Percentiles rank a stretch among this genome's conserved stretches.
Evolutionary conservation across 495 filamentous ascomycete genomes (phyloP).

Genomic region (Oidiodendron maius): DNA sequence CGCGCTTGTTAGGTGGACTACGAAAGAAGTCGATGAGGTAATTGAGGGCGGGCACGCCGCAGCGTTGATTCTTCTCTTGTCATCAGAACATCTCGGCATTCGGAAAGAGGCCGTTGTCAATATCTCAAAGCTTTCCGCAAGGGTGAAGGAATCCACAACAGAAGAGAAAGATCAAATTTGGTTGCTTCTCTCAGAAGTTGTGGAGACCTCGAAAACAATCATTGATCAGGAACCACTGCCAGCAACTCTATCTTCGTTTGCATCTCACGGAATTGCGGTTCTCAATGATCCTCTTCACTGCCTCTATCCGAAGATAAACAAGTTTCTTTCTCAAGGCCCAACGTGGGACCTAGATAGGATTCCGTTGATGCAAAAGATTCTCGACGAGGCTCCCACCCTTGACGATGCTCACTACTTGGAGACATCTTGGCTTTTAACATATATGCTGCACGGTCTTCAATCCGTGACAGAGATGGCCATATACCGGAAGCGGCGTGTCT

Average conservation of each 20-base stretch:
- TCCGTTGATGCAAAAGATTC: constrained; percentile 68
- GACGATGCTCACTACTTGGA: constrained; percentile 74
- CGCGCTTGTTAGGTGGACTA: constrained; percentile 59
- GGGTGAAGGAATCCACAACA: constrained; percentile 64
- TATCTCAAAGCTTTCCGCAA: constrained; percentile 56
- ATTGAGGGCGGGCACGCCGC: constrained; percentile 65
- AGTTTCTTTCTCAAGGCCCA: constrained; percentile 71
- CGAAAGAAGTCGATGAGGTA: constrained; percentile 66
- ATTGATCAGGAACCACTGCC: constrained; percentile 58
- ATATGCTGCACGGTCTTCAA: constrained; percentile 60
- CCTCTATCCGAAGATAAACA: constrained; percentile 83
- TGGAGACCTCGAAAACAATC: constrained; percentile 58
- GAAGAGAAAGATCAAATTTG: constrained; percentile 70
- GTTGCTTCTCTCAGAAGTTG: constrained; percentile 69
- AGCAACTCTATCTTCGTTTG: constrained; percentile 67
- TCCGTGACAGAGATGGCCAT: constrained; percentile 62
- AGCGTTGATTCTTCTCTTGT: constrained; percentile 66
- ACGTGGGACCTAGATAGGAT: constrained; percentile 67
- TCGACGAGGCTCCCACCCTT: constrained; percentile 61
- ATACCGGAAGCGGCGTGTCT: constrained; percentile 73
- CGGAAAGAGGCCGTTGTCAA: constrained; percentile 68
- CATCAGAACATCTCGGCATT: constrained; percentile 65
- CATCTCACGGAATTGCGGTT: constrained; percentile 60
- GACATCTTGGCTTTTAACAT: constrained; percentile 73
- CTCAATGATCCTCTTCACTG: constrained; percentile 72